A percentile compares a stretch with the other conserved stretches of the same genome.
Evolutionary conservation across 2,329 filamentous ascomycete genomes (phyloP).

Genomic region (Fusarium nurragi): DNA sequence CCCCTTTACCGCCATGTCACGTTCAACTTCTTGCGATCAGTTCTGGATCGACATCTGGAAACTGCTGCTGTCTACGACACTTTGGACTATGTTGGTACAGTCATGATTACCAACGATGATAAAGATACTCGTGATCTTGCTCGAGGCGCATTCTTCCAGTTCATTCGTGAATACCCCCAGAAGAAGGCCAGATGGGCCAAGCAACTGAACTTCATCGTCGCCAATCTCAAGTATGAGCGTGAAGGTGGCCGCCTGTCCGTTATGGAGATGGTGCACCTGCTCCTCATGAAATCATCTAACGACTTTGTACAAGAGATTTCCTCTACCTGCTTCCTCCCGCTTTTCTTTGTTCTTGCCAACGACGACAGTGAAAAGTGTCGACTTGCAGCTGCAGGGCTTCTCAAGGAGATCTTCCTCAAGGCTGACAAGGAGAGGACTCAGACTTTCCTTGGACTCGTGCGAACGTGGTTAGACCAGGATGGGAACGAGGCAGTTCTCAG

Average conservation of each 20-base stretch:
- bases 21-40: slow-evolving; percentile 91
- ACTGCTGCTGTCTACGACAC: slow-evolving; percentile 91
- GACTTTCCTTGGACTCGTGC: slow-evolving; percentile 75
- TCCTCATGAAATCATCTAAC: slow-evolving; percentile 86
- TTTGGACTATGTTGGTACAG: slow-evolving; percentile 84
- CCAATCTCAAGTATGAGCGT: slow-evolving; percentile 90
- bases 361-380: slow-evolving; percentile 89
- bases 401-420: slow-evolving; percentile 82
- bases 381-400: slow-evolving; percentile 79
- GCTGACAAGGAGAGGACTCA: slow-evolving; percentile 77
- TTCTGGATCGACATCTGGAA: slow-evolving; percentile 85
- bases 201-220: slow-evolving; percentile 86
- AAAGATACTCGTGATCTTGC: slow-evolving; percentile 87
- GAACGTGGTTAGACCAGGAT: slow-evolving; percentile 79
- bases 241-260: slow-evolving; percentile 90
- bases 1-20: slow-evolving; percentile 91
- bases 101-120: slow-evolving; percentile 97
- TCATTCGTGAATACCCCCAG: slow-evolving; percentile 93
- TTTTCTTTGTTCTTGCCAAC: slow-evolving; percentile 87
- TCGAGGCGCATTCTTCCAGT: slow-evolving; percentile 90
- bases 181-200: slow-evolving; percentile 88
- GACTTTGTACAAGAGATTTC: slow-evolving; percentile 85
- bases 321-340: slow-evolving; percentile 82
- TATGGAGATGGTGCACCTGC: slow-evolving; percentile 87
- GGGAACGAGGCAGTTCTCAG: slow-evolving; percentile 76